Base-by-base conservation (phyloP, 148 eudicot genomes). In the Hydrangea macrophylla region DNA sequence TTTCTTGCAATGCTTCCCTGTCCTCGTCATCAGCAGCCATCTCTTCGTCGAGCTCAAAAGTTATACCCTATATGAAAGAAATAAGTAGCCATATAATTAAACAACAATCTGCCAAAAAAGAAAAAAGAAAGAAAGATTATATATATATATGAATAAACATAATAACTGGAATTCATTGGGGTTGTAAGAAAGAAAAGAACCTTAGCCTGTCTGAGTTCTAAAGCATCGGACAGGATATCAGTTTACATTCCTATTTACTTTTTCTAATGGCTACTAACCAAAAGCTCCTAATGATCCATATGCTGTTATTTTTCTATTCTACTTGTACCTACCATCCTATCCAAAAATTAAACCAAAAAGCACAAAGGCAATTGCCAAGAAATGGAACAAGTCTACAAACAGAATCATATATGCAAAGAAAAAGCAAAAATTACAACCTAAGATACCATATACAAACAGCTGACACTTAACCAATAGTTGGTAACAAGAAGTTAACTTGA, bases 31-130 rank as follows among this genome's bases (percentile, higher is more conserved):
- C 90, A 18, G 75, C 26, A 79, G 78, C 80, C 85, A 89, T 87
- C 24, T 79, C 78, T 15, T 82, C 90, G 75, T 87, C 92, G 77
- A 94, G 90, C 82, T 85, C 97, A 83, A 81, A 87, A 58, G 85
- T 75, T 15, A 87, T 85, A 51, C 95, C 96, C 99, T 93, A 73
- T 65, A 76, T 11, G 22, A 25, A 61, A 65, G 11, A 65, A 55
- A 50, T 22, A 42, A 17, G 13, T 9, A 26, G 70, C 33, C 22
- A 51, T 54, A n/a, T 10, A 63, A 62, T 6, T n/a, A 23, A 62
- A 61, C 42, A 12, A 36, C 22, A n/a, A 17, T 25, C 36, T 24
- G 18, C 22, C 12, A 36, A 61, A 30, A 54, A 18, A 55, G 26
- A 7, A 25, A 6, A 11, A n/a, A n/a, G n/a, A n/a, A n/a, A n/a